Evolutionary conservation across 805 yeast genomes (phyloP).

Genomic region (Metschnikowia rubicola): DNA sequence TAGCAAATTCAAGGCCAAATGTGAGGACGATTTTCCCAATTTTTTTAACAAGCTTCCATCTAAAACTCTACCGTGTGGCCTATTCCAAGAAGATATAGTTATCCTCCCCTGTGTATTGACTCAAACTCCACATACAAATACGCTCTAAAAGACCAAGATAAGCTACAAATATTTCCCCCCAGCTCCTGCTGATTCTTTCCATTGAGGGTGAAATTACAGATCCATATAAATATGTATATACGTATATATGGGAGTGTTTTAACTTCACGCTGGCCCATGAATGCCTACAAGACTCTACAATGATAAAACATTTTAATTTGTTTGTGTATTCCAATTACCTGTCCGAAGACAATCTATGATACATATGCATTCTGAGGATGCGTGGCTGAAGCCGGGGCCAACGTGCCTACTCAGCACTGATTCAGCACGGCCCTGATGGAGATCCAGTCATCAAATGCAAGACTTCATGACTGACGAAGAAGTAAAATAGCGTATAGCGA

Average conservation of each 20-base stretch:
- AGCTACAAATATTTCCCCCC: no score
- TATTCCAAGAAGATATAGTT: no score
- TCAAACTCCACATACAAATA: no score
- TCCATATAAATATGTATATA: neutral
- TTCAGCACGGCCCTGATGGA: constrained; percentile 9
- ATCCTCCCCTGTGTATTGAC: no score
- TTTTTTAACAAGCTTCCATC: no score
- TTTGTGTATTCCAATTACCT: constrained; percentile 5
- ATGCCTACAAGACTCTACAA: neutral
- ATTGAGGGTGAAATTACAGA: no score
- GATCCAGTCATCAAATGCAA: constrained; percentile 18
- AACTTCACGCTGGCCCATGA: neutral
- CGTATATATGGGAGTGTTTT: neutral
- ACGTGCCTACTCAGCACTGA: constrained; percentile 18
- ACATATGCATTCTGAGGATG: constrained; percentile 19
- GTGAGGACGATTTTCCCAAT: no score
- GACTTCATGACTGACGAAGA: constrained; percentile 8
- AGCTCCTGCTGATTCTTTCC: no score
- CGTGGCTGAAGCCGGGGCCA: neutral
- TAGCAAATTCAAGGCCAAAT: no score
- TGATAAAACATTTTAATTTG: neutral
- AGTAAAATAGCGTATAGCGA: constrained; percentile 5
- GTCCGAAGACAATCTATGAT: constrained; percentile 15
- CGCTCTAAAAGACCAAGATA: no score
- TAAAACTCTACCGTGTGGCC: no score